A percentile compares a stretch with the other conserved stretches of the same genome.
Conservation (phyloP, 257 asterid species). For the Plantago major region DNA sequence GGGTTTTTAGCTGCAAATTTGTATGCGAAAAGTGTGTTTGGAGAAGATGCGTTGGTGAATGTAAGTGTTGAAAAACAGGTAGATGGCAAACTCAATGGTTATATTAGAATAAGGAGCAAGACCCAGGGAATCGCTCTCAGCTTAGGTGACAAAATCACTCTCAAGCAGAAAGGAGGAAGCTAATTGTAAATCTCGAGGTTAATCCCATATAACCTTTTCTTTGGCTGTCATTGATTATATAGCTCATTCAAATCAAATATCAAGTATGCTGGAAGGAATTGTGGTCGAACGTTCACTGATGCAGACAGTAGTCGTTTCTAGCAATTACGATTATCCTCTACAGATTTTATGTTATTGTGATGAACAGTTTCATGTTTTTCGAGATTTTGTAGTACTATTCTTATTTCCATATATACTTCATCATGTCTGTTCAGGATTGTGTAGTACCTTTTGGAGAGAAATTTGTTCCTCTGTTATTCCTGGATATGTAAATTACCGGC, state of each 20-base stretch:
- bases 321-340: conserved; percentile 10
- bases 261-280: conserved; percentile 6
- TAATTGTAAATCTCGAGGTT: conserved; percentile 35
- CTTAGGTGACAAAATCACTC: conserved; percentile 97
- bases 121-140: conserved; percentile 99
- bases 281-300: conserved; percentile 5
- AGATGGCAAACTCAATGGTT: conserved; percentile 88
- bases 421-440: background rate
- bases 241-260: background rate
- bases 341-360: background rate
- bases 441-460: background rate
- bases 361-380: conserved; percentile 2
- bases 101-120: conserved; percentile 97
- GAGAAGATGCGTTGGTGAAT: conserved; percentile 97
- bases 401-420: background rate
- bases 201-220: conserved; percentile 11
- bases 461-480: background rate
- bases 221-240: background rate
- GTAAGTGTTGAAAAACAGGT: conserved; percentile 88
- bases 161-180: conserved; percentile 98
- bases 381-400: conserved; percentile 1
- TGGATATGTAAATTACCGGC: background rate
- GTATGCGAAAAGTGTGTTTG: conserved; percentile 96
- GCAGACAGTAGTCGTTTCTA: conserved; percentile 7
- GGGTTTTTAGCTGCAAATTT: conserved; percentile 96